Base-by-base conservation (phyloP, 257 asterid genomes). In the Rauvolfia tetraphylla region DNA sequence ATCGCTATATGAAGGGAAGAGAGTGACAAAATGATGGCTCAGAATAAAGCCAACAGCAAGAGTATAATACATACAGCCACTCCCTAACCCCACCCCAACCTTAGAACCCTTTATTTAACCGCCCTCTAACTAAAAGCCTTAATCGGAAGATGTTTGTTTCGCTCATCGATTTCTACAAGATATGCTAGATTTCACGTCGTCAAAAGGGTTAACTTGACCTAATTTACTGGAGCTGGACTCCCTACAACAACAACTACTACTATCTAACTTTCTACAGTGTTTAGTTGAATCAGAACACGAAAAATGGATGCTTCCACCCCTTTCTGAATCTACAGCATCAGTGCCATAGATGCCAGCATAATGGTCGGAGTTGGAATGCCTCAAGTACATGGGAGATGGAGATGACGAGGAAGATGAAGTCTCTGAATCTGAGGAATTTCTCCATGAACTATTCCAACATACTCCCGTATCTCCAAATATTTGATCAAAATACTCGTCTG, bases 401-500 rank as follows among this genome's bases (percentile, higher is more conserved):
- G 92, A 86, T n/a, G 91, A 88, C 1, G 92, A 81, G 65, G 89
- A 82, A 2, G 96, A 91, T 20, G 91, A 79, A 36, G 94, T 80
- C 76, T 90, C 96, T 0, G 92, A 90, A 82, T 88, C 96, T 0
- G 96, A 84, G 49, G 85, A 83, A 74, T 41, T 85, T 67, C 89
- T 83, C 85, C 84, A 82, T 14, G 75, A 69, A 58, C 80, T 75
- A 69, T 78, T 82, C 82, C 81, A 80, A 75, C 27, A 56, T 42
- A 48, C 53, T 41, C 85, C 87, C 65, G 58, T 61, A 38, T 87
- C 96, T 18, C 83, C 81, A 25, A 79, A 61, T 27, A 84, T 70
- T 68, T 82, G 89, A 75, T 89, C 96, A 9, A 85, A 75, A 79
- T 38, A 75, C 63, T 92, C 97, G 8, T 85, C 92, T 0, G 86